phyloP scores from a whole-genome alignment of 352 stramenopile genomes.

The Halophytophthora polymorphica region DNA sequence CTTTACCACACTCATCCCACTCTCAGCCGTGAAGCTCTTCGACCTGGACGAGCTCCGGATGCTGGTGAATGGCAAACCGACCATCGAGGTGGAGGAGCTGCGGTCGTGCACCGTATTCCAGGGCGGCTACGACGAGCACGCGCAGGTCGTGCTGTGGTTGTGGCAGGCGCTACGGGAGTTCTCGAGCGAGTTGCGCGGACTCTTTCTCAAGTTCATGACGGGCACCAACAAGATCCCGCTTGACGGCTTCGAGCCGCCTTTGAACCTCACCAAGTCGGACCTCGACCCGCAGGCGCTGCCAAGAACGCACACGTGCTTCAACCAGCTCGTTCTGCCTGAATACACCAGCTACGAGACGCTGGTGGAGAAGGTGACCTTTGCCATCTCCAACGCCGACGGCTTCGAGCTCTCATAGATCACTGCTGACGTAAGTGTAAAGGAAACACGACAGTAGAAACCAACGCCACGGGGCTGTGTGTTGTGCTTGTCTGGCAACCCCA shows the following conservation, averaged over 20 bases:
- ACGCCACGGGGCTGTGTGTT: conserved; percentile 11
- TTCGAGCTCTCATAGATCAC: conserved; percentile 73
- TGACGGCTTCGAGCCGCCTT: conserved; percentile 81
- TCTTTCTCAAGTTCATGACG: conserved; percentile 86
- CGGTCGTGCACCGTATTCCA: conserved; percentile 77
- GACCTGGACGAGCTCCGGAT: conserved; percentile 37
- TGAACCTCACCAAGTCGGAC: conserved; percentile 84
- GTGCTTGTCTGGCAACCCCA: conserved; percentile 7
- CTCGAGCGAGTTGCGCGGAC: conserved; percentile 44
- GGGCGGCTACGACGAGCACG: conserved; percentile 73
- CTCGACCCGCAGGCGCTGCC: conserved; percentile 65
- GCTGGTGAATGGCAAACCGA: conserved; percentile 51
- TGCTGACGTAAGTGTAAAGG: neutral
- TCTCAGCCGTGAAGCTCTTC: conserved; percentile 44
- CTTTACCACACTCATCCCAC: conserved; percentile 48
- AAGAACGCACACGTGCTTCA: conserved; percentile 85
- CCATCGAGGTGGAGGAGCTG: conserved; percentile 84
- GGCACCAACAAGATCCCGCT: conserved; percentile 81
- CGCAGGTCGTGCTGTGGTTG: conserved; percentile 78
- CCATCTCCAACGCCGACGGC: conserved; percentile 71
- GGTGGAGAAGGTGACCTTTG: conserved; percentile 73
- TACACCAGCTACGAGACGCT: conserved; percentile 66
- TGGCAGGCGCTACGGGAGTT: conserved; percentile 82
- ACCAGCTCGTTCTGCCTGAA: conserved; percentile 84
- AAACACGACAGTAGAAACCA: neutral